Evolutionary conservation across 495 filamentous ascomycete genomes (phyloP), one percentile per base, ranked within the genome.

Genomic region (Extremus antarcticus): DNA sequence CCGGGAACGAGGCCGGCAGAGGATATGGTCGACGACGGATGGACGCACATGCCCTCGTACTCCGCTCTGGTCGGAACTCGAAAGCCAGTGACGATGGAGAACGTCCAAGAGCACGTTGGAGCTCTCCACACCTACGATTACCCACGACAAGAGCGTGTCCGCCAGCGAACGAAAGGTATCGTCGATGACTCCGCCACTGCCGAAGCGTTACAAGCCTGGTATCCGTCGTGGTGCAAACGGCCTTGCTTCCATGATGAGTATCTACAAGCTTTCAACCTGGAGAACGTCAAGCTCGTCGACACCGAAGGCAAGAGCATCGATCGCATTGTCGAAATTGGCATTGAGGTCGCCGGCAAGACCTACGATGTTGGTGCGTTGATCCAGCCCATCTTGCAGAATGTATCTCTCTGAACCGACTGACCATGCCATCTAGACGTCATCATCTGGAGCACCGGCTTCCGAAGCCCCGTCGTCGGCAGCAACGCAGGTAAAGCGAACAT

Each of bases 251-350:
- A 77, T 51, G 66, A 68, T 50, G 60, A 64, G 20, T 68, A 68
- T 50, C 58, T 68, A 13, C 38, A 17, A 16, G 45, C 51, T 0
- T 69, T 68, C 58, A 69, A 68, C 45, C 51, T 49, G 2, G 29
- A 39, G 1, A 57, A 68, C 29, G 67, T 69, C 20, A 48, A 54
- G 2, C 71, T 81, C 13, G 60, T 81, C 29, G 76, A 79, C 63
- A 81, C 77, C 2, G 66, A 74, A 35, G 78, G 76, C n/a, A 73
- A 71, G 60, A 74, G 77, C 19, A 50, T 75, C 10, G 69, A 72
- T 20, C 53, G 69, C 29, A 54, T 73, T 2, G 76, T 72, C 3
- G 40, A 58, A 10, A 51, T 50, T 16, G 70, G 68, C 1, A 53
- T 79, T 23, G 68, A 76, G 0, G 67, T 67, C 21, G 65, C 58